These are phyloP conservation scores for Cymbopogon flexuosus DNA, from an alignment of 202 grass and related monocot species.

Conservation along the genomic window DNA sequence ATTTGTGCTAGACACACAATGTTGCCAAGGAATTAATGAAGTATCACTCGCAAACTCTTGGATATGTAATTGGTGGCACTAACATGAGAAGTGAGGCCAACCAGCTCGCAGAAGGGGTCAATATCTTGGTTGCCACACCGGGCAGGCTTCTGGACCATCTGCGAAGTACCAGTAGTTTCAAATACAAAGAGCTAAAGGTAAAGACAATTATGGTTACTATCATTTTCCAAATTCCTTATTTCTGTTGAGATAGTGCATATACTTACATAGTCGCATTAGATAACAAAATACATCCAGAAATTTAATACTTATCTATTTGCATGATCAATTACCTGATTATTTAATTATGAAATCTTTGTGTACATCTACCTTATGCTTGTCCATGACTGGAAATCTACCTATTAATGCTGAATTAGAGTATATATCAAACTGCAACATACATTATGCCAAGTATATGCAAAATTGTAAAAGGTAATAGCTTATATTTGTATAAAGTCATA, in stretches of 20 bases:
- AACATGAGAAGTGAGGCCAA: constrained; percentile 55
- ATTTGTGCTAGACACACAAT: constrained; percentile 56
- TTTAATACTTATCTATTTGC: neutral
- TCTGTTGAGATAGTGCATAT: neutral
- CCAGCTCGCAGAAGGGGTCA: constrained; percentile 58
- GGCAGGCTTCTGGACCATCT: constrained; percentile 91
- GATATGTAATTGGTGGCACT: constrained; percentile 72
- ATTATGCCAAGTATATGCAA: neutral
- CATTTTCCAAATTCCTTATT: constrained; percentile 2
- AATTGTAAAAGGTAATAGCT: neutral
- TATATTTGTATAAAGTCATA: too few species aligned
- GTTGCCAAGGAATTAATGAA: constrained; percentile 93
- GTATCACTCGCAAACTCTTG: constrained; percentile 81
- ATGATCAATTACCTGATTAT: neutral
- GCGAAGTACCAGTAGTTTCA: constrained; percentile 61
- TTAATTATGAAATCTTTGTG: neutral
- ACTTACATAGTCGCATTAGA: neutral
- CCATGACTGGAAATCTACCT: neutral
- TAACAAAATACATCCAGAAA: neutral
- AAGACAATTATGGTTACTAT: neutral
- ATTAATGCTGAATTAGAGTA: neutral
- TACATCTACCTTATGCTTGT: neutral
- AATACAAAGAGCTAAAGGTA: constrained; percentile 65
- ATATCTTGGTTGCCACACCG: constrained; percentile 76
- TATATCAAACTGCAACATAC: neutral